Conservation (phyloP, 2,329 filamentous ascomycete species). For the Verticillium isaacii region DNA sequence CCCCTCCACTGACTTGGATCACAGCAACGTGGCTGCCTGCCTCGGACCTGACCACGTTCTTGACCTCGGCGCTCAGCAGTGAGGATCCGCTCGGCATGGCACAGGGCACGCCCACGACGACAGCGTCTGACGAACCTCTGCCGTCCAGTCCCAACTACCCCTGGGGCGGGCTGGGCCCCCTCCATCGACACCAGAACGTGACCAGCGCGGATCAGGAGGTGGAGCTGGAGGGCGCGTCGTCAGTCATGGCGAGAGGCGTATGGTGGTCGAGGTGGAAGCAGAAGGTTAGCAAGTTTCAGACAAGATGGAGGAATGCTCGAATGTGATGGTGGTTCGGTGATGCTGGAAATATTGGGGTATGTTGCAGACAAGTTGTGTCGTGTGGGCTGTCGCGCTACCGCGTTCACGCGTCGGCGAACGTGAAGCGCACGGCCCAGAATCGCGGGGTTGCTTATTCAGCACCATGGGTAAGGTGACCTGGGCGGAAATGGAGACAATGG, state of each 20-base stretch:
- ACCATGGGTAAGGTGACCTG: no score
- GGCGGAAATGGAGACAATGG: no score
- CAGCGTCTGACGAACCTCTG: constrained; percentile 10
- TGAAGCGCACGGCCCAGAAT: no score
- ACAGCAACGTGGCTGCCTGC: not conserved
- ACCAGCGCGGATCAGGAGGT: constrained; percentile 2
- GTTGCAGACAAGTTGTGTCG: no score
- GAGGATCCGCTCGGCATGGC: constrained; percentile 1
- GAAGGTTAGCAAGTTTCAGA: not conserved
- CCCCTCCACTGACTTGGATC: not conserved
- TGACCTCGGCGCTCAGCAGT: constrained; percentile 7
- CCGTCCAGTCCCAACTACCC: constrained; percentile 27
- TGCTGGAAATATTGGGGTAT: not conserved
- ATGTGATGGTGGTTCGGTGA: not conserved
- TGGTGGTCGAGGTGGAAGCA: constrained; percentile 8
- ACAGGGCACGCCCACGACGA: constrained; percentile 4
- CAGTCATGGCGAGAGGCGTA: not conserved
- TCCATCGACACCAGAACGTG: constrained; percentile 28
- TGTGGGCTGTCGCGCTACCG: no score
- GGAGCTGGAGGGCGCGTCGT: not conserved
- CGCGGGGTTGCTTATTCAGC: no score
- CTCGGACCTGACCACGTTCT: constrained; percentile 4
- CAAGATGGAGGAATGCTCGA: not conserved
- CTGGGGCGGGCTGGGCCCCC: constrained; percentile 29
- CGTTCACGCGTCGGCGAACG: no score